These are phyloP conservation scores for Cardamine resedifolia DNA, from an alignment of 345 rosid genomes.

Conservation along the genomic window DNA sequence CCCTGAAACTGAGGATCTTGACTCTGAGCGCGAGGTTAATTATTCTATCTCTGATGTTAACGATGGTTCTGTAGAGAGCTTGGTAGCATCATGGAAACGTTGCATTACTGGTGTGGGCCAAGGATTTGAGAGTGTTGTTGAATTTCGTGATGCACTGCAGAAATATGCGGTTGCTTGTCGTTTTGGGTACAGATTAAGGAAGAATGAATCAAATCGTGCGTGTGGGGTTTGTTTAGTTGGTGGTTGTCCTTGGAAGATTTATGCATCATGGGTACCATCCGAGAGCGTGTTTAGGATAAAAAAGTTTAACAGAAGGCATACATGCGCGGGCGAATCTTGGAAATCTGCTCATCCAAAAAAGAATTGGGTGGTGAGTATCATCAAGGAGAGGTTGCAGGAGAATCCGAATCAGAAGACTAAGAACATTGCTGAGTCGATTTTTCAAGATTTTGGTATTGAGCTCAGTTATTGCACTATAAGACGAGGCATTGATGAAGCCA, in stretches of 20 bases:
- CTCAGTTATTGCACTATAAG: slow-evolving; percentile 78
- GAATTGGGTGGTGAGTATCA: slow-evolving; percentile 77
- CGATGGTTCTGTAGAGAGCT: slow-evolving; percentile 43
- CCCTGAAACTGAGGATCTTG: slow-evolving; percentile 32
- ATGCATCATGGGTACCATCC: slow-evolving; percentile 85
- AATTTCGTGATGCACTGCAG: slow-evolving; percentile 83
- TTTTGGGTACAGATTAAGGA: slow-evolving; percentile 71
- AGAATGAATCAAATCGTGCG: slow-evolving; percentile 79
- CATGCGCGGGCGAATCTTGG: slow-evolving; percentile 83
- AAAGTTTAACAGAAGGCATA: slow-evolving; percentile 58
- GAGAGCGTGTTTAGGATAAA: slow-evolving; percentile 62
- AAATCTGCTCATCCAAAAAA: slow-evolving; percentile 74
- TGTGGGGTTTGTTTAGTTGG: slow-evolving; percentile 69
- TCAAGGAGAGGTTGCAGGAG: slow-evolving; percentile 74
- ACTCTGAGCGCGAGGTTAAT: slow-evolving; percentile 14
- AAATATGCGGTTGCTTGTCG: slow-evolving; percentile 83
- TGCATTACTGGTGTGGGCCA: slow-evolving; percentile 88
- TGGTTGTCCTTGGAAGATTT: slow-evolving; percentile 51
- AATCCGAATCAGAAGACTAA: slow-evolving; percentile 80
- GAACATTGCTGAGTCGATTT: slow-evolving; percentile 63
- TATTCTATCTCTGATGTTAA: slow-evolving; percentile 27
- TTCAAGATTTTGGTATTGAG: slow-evolving; percentile 73
- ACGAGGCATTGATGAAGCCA: slow-evolving; percentile 88
- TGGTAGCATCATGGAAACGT: slow-evolving; percentile 73
- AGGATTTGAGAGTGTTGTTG: slow-evolving; percentile 71